Percentiles rank a stretch among this genome's conserved stretches.
Conservation (phyloP, 23 red algal genomes). For the Pyropia yezoensis region DNA sequence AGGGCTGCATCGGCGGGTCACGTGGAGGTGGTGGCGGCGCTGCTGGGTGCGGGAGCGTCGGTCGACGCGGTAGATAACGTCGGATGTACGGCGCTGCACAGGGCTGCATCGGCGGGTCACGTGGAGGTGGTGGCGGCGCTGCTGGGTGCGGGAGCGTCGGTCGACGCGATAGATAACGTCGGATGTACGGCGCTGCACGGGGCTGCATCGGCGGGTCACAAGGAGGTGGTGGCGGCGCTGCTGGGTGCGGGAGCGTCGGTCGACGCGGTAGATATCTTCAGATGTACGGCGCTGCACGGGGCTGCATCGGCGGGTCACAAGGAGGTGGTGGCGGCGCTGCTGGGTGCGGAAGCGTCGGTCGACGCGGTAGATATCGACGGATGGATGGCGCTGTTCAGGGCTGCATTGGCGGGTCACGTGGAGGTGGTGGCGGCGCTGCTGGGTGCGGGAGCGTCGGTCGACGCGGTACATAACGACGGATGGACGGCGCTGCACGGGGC, state of each 20-base stretch:
- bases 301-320: not conserved
- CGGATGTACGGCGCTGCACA: not conserved
- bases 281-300: not conserved
- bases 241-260: not conserved
- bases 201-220: not conserved
- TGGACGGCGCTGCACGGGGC: too few species aligned
- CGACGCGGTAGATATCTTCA: not conserved
- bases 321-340: not conserved
- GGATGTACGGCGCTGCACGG: not conserved
- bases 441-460: too few species aligned
- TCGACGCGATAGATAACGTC: not conserved
- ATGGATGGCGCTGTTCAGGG: not conserved
- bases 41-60: too few species aligned
- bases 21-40: too few species aligned
- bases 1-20: not conserved
- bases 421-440: too few species aligned
- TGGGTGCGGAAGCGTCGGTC: not conserved
- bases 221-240: not conserved
- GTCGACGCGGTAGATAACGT: too few species aligned
- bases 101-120: not conserved
- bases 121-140: not conserved
- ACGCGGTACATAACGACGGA: too few species aligned
- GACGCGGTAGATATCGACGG: not conserved
- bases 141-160: not conserved
- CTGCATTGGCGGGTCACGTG: not conserved